phyloP scores from a whole-genome alignment of 441 rosid genomes.

The Pelargonium fulgidum region DNA sequence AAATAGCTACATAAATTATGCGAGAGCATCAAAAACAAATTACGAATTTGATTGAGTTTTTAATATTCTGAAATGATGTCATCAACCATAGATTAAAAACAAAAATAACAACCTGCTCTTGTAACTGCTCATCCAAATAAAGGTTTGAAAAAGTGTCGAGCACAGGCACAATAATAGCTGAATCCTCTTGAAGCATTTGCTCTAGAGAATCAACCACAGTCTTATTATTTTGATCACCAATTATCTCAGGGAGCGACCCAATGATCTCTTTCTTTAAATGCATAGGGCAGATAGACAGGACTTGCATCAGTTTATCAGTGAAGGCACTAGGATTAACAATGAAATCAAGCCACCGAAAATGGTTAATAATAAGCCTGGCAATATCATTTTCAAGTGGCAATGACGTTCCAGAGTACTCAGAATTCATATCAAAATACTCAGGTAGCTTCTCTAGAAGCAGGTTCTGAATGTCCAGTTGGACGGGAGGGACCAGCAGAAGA shows the following conservation, averaged over 20 bases:
- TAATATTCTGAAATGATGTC: neutral
- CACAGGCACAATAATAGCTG: constrained; percentile 55
- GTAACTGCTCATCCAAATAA: constrained; percentile 55
- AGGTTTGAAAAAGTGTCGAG: constrained; percentile 75
- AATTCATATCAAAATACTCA: constrained; percentile 43
- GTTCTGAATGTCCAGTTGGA: constrained; percentile 61
- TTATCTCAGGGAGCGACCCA: constrained; percentile 84
- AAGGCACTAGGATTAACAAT: constrained; percentile 47
- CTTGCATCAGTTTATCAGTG: constrained; percentile 59
- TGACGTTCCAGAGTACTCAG: constrained; percentile 24
- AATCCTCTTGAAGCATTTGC: constrained; percentile 73
- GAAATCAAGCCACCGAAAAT: constrained; percentile 80
- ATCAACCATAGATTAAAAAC: neutral
- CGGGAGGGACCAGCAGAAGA: constrained; percentile 54
- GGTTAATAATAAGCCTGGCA: constrained; percentile 63
- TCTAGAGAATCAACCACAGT: constrained; percentile 59
- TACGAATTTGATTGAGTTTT: neutral
- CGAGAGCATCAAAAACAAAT: neutral
- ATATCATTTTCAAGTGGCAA: constrained; percentile 54
- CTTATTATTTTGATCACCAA: constrained; percentile 54
- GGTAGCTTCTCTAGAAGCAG: constrained; percentile 77
- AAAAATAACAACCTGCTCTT: constrained; percentile 54
- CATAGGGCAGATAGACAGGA: constrained; percentile 55
- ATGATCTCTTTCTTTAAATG: constrained; percentile 73
- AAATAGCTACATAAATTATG: neutral